Conservation (phyloP, 768 basidiomycete species). For the Xerocomellus chrysenteron region DNA sequence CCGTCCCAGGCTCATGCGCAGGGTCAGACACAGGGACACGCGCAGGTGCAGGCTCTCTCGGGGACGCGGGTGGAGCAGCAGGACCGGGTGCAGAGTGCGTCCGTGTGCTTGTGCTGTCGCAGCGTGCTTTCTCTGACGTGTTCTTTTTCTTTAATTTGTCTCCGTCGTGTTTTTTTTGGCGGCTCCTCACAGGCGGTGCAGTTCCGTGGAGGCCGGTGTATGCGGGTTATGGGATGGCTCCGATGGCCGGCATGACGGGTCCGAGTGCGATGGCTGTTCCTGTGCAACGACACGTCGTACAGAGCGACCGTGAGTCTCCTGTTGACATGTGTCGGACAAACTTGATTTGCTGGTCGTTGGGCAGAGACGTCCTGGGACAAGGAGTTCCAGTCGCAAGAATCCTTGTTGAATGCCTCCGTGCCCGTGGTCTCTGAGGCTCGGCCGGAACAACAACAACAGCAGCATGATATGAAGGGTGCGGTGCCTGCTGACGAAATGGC, state of each 20-base stretch:
- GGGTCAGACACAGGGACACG: constrained; percentile 1
- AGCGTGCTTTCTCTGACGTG: constrained; percentile 3
- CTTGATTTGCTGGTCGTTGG: neutral
- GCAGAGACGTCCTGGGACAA: constrained; percentile 52
- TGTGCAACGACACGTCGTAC: constrained; percentile 26
- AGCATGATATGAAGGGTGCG: constrained; percentile 27
- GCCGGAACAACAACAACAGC: constrained; percentile 12
- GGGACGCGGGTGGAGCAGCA: constrained; percentile 14
- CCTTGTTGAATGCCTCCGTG: constrained; percentile 30
- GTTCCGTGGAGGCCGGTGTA: constrained; percentile 41
- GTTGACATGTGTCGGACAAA: neutral
- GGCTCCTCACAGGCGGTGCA: constrained; percentile 31
- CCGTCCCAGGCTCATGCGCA: constrained; percentile 7
- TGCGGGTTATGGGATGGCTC: constrained; percentile 38
- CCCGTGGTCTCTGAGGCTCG: constrained; percentile 2
- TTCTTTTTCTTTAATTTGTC: neutral
- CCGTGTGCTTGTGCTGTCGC: neutral
- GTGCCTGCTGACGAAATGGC: constrained; percentile 64
- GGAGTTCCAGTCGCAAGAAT: constrained; percentile 61
- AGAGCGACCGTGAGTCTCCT: constrained; percentile 44
- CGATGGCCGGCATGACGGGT: constrained; percentile 34
- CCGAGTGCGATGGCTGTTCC: constrained; percentile 13
- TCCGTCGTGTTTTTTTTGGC: neutral
- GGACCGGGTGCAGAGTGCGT: constrained; percentile 20
- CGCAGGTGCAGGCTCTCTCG: constrained; percentile 1